Evolutionary conservation across 345 rosid genomes (phyloP).

Genomic region (Eucalyptus camaldulensis): DNA sequence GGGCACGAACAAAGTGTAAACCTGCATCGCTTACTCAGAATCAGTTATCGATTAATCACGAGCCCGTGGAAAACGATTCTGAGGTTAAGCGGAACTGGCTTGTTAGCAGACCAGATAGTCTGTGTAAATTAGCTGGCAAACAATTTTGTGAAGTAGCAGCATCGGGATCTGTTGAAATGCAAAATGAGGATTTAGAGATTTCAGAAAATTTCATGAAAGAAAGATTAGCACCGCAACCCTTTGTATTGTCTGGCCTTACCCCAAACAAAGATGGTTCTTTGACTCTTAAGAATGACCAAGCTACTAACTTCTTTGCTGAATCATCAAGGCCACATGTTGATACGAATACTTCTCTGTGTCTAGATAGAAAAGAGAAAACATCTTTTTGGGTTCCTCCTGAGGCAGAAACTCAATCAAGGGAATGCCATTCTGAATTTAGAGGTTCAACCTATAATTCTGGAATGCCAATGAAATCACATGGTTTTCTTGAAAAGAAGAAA

Average conservation of each 20-base stretch:
- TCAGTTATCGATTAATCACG: background rate
- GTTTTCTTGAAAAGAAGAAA: constrained; percentile 2
- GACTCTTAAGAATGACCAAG: background rate
- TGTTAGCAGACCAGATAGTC: background rate
- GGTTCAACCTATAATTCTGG: background rate
- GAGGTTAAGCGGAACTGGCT: background rate
- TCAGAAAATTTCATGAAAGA: constrained; percentile 8
- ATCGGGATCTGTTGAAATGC: background rate
- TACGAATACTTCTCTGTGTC: background rate
- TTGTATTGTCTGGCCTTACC: constrained; percentile 11
- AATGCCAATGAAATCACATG: background rate
- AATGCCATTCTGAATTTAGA: background rate
- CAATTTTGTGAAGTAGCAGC: constrained; percentile 5
- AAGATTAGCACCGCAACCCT: constrained; percentile 1
- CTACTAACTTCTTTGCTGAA: background rate
- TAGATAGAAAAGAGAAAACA: background rate
- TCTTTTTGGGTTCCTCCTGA: background rate
- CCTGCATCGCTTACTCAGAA: background rate
- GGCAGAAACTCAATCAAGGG: constrained; percentile 4
- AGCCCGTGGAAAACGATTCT: background rate
- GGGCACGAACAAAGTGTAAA: constrained; percentile 19
- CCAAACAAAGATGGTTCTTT: background rate
- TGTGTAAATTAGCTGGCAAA: constrained; percentile 2
- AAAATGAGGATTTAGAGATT: constrained; percentile 3
- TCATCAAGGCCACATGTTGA: background rate